Conservation (phyloP, 2,329 filamentous ascomycete species). For the Aspergillus tanneri region DNA sequence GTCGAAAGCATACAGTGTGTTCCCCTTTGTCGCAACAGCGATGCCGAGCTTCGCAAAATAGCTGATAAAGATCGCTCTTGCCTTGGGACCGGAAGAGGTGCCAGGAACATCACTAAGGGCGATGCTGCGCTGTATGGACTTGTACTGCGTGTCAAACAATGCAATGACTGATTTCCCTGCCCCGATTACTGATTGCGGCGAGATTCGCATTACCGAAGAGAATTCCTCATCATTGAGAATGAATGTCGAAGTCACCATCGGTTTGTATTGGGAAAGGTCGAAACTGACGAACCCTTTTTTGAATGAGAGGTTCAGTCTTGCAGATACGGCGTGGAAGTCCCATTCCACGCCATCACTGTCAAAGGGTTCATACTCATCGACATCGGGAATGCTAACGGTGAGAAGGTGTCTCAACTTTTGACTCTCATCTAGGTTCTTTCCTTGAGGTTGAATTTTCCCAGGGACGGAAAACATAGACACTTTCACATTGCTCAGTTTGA, state of each 20-base stretch:
- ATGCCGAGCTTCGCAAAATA: conserved; percentile 47
- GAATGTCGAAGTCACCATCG: conserved; percentile 39
- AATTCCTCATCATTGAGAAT: conserved; percentile 38
- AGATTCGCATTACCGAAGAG: conserved; percentile 45
- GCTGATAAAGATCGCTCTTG: conserved; percentile 39
- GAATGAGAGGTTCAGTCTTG: conserved; percentile 42
- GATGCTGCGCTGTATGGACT: conserved; percentile 46
- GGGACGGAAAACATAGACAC: conserved; percentile 43
- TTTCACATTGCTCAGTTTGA: conserved; percentile 37
- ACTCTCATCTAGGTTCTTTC: conserved; percentile 27
- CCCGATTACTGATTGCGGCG: conserved; percentile 43
- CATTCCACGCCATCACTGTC: conserved; percentile 32
- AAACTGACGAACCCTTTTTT: conserved; percentile 42
- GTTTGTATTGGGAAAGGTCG: conserved; percentile 45
- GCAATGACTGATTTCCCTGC: conserved; percentile 44
- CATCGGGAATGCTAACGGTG: conserved; percentile 35
- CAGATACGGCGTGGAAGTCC: conserved; percentile 42
- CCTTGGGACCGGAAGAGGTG: conserved; percentile 22
- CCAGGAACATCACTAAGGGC: conserved; percentile 32
- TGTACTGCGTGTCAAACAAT: conserved; percentile 49
- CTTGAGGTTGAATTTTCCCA: conserved; percentile 22
- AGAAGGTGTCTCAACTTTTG: conserved; percentile 40
- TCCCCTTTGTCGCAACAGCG: conserved; percentile 43
- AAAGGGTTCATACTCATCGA: conserved; percentile 28
- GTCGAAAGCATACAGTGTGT: conserved; percentile 47